Percentiles rank a stretch among this genome's conserved stretches.
Evolutionary conservation across 2,329 filamentous ascomycete species (phyloP).

Genomic region (Sporothrix pallida): DNA sequence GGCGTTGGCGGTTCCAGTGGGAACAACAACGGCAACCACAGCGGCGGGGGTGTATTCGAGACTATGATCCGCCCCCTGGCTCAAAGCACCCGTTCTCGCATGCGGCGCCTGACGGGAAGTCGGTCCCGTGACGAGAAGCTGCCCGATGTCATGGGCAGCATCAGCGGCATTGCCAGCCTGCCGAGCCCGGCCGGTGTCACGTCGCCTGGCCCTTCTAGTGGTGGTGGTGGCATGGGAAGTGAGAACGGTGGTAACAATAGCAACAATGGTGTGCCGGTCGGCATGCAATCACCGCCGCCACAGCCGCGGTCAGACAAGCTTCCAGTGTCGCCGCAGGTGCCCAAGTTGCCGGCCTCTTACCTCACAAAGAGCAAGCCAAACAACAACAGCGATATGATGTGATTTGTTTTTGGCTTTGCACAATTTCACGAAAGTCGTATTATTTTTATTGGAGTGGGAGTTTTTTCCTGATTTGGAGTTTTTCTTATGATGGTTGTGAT

Average conservation of each 20-base stretch:
- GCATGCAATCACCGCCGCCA: conserved; percentile 22
- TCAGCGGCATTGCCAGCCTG: not conserved
- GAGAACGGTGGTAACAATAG: not conserved
- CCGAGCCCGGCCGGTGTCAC: not conserved
- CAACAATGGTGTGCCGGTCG: not conserved
- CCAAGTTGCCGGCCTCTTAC: conserved; percentile 41
- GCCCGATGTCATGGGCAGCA: conserved; percentile 30
- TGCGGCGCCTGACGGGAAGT: conserved; percentile 67
- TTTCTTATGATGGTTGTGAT: not conserved
- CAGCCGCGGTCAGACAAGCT: conserved; percentile 37
- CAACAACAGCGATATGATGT: conserved; percentile 38
- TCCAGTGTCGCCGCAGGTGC: conserved; percentile 40
- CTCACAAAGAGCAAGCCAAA: conserved; percentile 36
- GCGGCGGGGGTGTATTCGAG: conserved; percentile 53
- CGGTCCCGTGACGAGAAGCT: conserved; percentile 47
- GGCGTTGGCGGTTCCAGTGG: not conserved
- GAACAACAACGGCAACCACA: not conserved
- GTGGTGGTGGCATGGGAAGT: not conserved
- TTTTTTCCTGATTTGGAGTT: not conserved
- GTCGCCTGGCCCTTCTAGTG: not conserved
- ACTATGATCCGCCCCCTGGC: conserved; percentile 66
- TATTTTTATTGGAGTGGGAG: too few species aligned
- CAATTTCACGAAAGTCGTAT: not conserved
- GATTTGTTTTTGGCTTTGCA: conserved; percentile 8
- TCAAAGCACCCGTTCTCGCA: conserved; percentile 62